Percentiles rank a stretch among this genome's conserved stretches.
These are phyloP conservation scores for Cunninghamia lanceolata DNA, from an alignment of 75 land plant species.

Conservation along the genomic window DNA sequence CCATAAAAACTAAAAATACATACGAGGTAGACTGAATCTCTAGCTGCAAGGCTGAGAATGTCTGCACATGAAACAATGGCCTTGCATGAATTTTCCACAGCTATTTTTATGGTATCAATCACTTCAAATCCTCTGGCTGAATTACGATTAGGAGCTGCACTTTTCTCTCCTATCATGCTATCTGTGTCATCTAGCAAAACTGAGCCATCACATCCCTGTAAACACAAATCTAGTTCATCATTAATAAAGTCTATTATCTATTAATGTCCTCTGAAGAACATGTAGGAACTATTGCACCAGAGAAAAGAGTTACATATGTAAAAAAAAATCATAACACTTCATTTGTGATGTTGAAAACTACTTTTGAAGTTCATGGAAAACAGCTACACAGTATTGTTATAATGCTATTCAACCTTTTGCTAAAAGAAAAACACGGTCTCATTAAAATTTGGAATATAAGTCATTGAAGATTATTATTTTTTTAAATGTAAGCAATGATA, in stretches of 20 bases:
- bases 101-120: conserved; percentile 11
- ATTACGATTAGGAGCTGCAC: conserved; percentile 13
- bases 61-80: conserved; percentile 19
- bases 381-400: too few relatives aligned
- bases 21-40: not conserved
- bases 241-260: not conserved
- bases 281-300: not conserved
- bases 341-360: too few relatives aligned
- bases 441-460: too few relatives aligned
- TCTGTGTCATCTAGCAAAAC: conserved; percentile 24
- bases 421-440: too few relatives aligned
- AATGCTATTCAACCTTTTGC: too few relatives aligned
- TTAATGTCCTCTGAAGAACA: too few relatives aligned
- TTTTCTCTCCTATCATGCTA: conserved; percentile 14
- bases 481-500: too few relatives aligned
- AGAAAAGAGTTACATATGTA: too few relatives aligned
- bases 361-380: too few relatives aligned
- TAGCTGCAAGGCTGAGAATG: conserved; percentile 14
- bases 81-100: conserved; percentile 7
- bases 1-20: not conserved
- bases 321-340: too few relatives aligned
- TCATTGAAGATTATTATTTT: too few relatives aligned
- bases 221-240: not conserved
- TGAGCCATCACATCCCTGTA: conserved; percentile 24
- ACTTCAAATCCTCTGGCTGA: conserved; percentile 15